phyloP scores from a whole-genome alignment of 2,329 filamentous ascomycete species.

The Arachnomyces sp. region DNA sequence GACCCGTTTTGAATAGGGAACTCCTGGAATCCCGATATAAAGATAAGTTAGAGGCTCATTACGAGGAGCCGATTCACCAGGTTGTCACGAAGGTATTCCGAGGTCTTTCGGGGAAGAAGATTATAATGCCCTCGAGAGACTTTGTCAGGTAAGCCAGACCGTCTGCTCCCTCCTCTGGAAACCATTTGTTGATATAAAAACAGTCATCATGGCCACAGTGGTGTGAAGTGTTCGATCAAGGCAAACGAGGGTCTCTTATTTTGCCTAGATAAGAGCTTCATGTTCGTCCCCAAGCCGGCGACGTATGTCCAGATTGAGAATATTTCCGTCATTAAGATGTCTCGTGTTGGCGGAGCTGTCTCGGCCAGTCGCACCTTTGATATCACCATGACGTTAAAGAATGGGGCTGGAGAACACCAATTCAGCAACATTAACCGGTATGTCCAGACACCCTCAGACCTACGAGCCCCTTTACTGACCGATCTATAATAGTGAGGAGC shows the following conservation, averaged over 20 bases:
- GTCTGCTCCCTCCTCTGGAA: too few relatives aligned
- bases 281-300: constrained; percentile 97
- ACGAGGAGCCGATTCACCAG: constrained; percentile 86
- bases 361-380: constrained; percentile 94
- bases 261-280: constrained; percentile 95
- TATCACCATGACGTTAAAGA: constrained; percentile 87
- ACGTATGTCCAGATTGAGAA: constrained; percentile 97
- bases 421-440: constrained; percentile 98
- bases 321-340: constrained; percentile 85
- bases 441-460: constrained; percentile 10
- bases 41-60: constrained; percentile 77
- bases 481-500: constrained; percentile 62
- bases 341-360: constrained; percentile 85
- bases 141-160: constrained; percentile 58
- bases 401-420: constrained; percentile 76
- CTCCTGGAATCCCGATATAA: constrained; percentile 78
- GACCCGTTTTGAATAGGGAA: constrained; percentile 39
- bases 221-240: constrained; percentile 99
- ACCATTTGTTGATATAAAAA: too few relatives aligned
- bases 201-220: constrained; percentile 80
- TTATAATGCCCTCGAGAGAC: constrained; percentile 87
- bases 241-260: constrained; percentile 96
- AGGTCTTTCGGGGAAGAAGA: constrained; percentile 87
- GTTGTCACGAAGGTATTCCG: constrained; percentile 95
- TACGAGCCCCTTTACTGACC: constrained; percentile 16